phyloP scores from a whole-genome alignment of 805 yeast genomes.

The Zygosaccharomyces kombuchaensis region DNA sequence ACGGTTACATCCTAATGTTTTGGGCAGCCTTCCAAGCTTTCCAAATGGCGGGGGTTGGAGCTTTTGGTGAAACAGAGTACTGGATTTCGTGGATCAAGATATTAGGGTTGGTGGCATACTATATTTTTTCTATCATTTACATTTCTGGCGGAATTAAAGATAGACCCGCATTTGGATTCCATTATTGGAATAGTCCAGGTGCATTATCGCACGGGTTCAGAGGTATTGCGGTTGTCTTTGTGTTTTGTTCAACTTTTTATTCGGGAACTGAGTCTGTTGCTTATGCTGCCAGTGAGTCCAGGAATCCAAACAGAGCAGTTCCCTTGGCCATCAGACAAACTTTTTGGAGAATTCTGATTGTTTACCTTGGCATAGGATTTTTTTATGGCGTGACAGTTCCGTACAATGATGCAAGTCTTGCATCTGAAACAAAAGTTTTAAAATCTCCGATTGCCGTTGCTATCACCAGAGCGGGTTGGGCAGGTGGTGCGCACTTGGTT shows the following conservation, averaged over 20 bases:
- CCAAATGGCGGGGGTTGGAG: constrained; percentile 47
- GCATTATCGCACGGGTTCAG: constrained; percentile 51
- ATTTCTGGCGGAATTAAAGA: constrained; percentile 45
- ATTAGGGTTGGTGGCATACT: constrained; percentile 42
- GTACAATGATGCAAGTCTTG: constrained; percentile 43
- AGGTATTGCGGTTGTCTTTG: constrained; percentile 61
- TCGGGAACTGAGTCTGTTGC: constrained; percentile 67
- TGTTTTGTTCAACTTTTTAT: constrained; percentile 66
- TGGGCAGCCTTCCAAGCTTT: constrained; percentile 27
- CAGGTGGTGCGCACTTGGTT: constrained; percentile 50
- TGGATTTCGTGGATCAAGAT: constrained; percentile 42
- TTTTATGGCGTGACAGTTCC: constrained; percentile 68
- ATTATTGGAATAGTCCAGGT: constrained; percentile 50
- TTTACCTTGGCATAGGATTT: constrained; percentile 50
- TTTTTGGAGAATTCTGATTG: constrained; percentile 51
- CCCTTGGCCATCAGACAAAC: constrained; percentile 59
- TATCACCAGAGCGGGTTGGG: constrained; percentile 47
- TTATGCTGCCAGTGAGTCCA: constrained; percentile 42
- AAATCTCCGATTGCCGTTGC: constrained; percentile 51
- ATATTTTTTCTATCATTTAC: constrained; percentile 47
- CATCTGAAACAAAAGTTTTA: constrained; percentile 43
- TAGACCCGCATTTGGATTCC: constrained; percentile 38
- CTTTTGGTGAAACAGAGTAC: constrained; percentile 54
- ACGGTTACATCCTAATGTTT: constrained; percentile 16
- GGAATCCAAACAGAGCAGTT: constrained; percentile 38